Base-by-base conservation (phyloP, 176 grass and related monocot species). In the Zizania latifolia region DNA sequence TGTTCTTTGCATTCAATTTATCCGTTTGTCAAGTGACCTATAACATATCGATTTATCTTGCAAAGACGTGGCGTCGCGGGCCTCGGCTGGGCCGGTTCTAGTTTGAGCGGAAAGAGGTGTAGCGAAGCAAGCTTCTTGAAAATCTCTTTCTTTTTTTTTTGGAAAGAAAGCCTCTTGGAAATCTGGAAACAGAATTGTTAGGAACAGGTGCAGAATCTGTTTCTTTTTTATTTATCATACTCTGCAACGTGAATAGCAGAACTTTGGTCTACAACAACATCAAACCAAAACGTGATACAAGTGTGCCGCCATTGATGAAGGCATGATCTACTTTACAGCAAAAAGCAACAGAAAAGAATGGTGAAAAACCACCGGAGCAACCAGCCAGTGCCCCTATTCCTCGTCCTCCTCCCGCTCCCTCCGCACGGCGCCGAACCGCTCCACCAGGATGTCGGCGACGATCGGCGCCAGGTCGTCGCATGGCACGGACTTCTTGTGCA, bases 401-500 rank as follows among this genome's bases (percentile, higher is more conserved):
- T 94, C 94, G 2, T 98, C 91, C 36, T 98, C 94, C 68, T 98
- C 91, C 57, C 88, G 85, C 30, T 74, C 74, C 75, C 86, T 86
- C 8, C 71, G 76, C 35, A 86, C 84, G 33, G 91, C 94, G 4
- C 89, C 91, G 14, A 94, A 98, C 15, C 72, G 72, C 41, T 93
- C 76, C 12, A 98, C 84, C 61, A 98, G 83, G 79, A 94, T 77
- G 79, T 94, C 91, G 0, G 75, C 84, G 36, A 98, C 88, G 34
- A 98, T 10, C 6, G 91, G 88, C 75, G 85, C 94, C 48, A 97
- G 28, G 65, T 97, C 86, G 60, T 92, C 83, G 77, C 94, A 97
- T 4, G 90, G 90, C 75, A 97, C 91, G 8, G 83, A 19, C 83
- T 97, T 97, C 66, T 65, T 97, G 79, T 97, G 87, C 83, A 92